phyloP scores from a whole-genome alignment of 495 filamentous ascomycete species.

The Cercophora scortea region DNA sequence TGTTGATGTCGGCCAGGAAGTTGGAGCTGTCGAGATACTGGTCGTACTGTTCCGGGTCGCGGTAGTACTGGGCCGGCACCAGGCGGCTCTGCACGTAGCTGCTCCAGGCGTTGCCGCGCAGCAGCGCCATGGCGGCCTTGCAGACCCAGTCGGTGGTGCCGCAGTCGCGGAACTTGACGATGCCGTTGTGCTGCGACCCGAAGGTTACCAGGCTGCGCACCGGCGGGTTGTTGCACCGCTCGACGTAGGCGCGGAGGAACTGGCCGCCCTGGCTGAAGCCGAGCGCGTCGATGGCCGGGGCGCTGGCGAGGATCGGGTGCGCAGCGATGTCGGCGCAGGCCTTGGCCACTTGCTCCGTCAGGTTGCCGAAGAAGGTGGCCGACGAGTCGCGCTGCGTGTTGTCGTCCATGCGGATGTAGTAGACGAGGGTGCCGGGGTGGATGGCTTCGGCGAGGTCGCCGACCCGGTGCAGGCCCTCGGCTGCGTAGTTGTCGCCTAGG shows the following conservation, averaged over 20 bases:
- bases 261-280: conserved; percentile 96
- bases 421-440: conserved; percentile 77
- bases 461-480: conserved; percentile 61
- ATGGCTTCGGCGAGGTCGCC: conserved; percentile 58
- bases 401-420: conserved; percentile 69
- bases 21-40: conserved; percentile 76
- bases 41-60: conserved; percentile 62
- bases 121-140: conserved; percentile 61
- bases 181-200: conserved; percentile 91
- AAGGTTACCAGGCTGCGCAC: conserved; percentile 83
- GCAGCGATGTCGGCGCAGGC: conserved; percentile 74
- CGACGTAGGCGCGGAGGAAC: conserved; percentile 87
- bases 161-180: conserved; percentile 66
- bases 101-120: conserved; percentile 69
- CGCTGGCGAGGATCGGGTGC: conserved; percentile 72
- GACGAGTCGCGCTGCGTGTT: conserved; percentile 59
- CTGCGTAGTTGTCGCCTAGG: conserved; percentile 60
- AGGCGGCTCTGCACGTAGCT: conserved; percentile 65
- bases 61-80: conserved; percentile 94
- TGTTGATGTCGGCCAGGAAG: conserved; percentile 98
- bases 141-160: conserved; percentile 68
- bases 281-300: conserved; percentile 77
- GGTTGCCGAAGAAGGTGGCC: conserved; percentile 85
- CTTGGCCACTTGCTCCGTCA: conserved; percentile 67
- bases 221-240: conserved; percentile 79